Evolutionary conservation across 2,329 filamentous ascomycete species (phyloP), one percentile per base, ranked within the genome.

Genomic region (Eutypa lata): DNA sequence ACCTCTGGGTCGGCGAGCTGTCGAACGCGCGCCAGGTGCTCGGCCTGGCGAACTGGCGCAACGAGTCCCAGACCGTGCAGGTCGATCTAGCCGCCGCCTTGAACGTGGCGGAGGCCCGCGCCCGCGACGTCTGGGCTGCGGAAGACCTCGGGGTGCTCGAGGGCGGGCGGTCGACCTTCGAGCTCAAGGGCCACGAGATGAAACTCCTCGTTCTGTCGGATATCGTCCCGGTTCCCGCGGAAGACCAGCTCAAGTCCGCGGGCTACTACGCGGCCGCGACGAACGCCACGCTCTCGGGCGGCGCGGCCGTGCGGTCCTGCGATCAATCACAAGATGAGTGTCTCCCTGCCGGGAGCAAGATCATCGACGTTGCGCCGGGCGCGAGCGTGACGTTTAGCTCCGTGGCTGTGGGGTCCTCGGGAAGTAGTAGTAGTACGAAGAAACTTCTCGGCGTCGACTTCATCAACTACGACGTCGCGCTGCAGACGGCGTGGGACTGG

Each of bases 391-490:
- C 62, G 0, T 74, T 80, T 47, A 53, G 64, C 3, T 61, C 62
- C 1, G 67, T 73, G 10, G 56, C 38, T 3, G 61, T 64, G 1
- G 26, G 10, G 26, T 10, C 6, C 26, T 31, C 6, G 26, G 10
- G 26, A 31, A 56, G 65, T 1, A 68, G 61, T 0, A 62, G 55
- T 3, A 70, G 72, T 1, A 58, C 58, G 3, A 72, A 74, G 53
- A 5, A 6, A 10, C 71, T 76, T 31, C 53, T 81, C 0, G 75
- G 74, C 1, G 62, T 81, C 13, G 75, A 79, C 58, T 80, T 74
- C 45, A 76, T 79, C 63, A 81, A 81, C 64, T 80, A 81, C 55
- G 77, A 80, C 8, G 68, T 79, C 11, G 70, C 73, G 0, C 70
- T 78, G 16, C 63, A 62, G 1, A 71, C 67, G 0, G 66, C 73